These are phyloP conservation scores for Candida cerambycidarum DNA, from an alignment of 805 yeast genomes.

Conservation along the genomic window DNA sequence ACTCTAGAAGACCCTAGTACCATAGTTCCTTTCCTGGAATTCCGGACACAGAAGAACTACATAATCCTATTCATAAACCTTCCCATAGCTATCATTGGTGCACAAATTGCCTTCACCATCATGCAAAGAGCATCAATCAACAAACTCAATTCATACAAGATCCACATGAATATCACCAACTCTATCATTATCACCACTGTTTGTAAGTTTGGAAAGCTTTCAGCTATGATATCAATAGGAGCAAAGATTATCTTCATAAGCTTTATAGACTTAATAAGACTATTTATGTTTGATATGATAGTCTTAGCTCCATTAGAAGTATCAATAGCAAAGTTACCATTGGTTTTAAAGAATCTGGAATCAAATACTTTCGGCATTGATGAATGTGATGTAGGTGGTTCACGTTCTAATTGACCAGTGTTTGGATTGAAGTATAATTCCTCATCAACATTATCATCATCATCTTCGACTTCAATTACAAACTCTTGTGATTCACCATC, in stretches of 20 bases:
- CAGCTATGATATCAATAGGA: constrained; percentile 40
- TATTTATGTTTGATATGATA: constrained; percentile 31
- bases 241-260: constrained; percentile 38
- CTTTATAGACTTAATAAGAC: constrained; percentile 33
- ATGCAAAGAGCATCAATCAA: constrained; percentile 44
- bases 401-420: constrained; percentile 31
- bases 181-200: constrained; percentile 41
- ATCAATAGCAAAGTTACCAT: constrained; percentile 9
- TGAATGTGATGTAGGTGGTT: constrained; percentile 22
- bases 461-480: constrained; percentile 28
- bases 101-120: constrained; percentile 46
- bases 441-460: constrained; percentile 17
- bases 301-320: constrained; percentile 20
- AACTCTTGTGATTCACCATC: constrained; percentile 23
- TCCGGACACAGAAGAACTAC: no score
- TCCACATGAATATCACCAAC: constrained; percentile 40
- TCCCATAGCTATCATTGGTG: constrained; percentile 48
- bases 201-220: constrained; percentile 36
- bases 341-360: not conserved
- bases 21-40: no score
- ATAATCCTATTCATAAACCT: constrained; percentile 42
- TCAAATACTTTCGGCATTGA: constrained; percentile 12
- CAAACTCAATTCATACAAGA: constrained; percentile 40
- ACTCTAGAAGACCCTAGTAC: no score
- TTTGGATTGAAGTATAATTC: constrained; percentile 33